Conservation (phyloP, 106 monocot genomes). For the Hemerocallis citrina region DNA sequence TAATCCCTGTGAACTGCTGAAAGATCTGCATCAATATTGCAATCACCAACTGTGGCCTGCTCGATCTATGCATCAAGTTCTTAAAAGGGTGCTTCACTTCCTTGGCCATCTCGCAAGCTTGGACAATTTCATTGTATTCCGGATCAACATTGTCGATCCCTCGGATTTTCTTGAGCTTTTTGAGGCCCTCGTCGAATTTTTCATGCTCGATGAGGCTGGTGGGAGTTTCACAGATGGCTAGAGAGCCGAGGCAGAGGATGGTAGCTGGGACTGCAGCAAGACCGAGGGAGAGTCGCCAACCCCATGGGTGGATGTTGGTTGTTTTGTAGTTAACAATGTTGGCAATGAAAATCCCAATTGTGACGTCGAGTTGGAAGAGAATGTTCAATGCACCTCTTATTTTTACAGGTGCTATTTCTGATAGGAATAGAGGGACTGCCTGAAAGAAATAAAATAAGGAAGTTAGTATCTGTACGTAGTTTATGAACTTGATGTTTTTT, state of each 20-base stretch:
- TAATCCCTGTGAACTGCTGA: constrained; percentile 35
- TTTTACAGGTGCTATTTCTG: constrained; percentile 5
- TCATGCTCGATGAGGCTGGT: constrained; percentile 33
- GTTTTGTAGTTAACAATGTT: constrained; percentile 35
- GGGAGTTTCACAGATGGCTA: constrained; percentile 26
- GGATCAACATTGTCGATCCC: constrained; percentile 21
- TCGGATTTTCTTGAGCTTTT: constrained; percentile 19
- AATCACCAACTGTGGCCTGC: constrained; percentile 26
- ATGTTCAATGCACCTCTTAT: constrained; percentile 26
- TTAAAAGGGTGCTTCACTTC: constrained; percentile 26
- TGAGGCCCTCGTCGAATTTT: constrained; percentile 11
- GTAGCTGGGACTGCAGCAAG: constrained; percentile 26
- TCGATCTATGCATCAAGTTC: constrained; percentile 19
- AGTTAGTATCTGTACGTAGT: too few species aligned
- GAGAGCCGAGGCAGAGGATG: constrained; percentile 22
- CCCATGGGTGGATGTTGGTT: constrained; percentile 24
- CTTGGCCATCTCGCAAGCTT: constrained; percentile 20
- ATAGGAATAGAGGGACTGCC: constrained; percentile 30
- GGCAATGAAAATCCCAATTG: constrained; percentile 28
- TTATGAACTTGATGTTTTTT: too few species aligned
- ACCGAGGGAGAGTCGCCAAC: constrained; percentile 33
- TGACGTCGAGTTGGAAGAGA: constrained; percentile 32
- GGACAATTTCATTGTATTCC: constrained; percentile 24
- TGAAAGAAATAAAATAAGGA: constrained; percentile 6
- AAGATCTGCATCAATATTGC: constrained; percentile 27